Base-by-base conservation (phyloP, 306 rosid genomes). In the Quercus agrifolia region DNA sequence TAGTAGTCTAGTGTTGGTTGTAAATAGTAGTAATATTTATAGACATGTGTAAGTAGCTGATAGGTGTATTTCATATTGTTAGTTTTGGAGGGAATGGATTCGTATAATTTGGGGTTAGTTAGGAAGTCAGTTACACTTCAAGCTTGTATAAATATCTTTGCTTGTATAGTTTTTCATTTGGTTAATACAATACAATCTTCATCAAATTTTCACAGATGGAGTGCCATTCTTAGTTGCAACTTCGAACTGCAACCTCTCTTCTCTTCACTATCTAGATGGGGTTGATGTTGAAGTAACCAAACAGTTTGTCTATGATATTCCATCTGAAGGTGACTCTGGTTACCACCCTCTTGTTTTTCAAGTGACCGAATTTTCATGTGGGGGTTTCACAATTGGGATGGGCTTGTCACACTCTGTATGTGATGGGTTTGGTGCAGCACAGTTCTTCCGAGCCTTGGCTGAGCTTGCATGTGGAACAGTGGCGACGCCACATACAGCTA, bases 361-460 rank as follows among this genome's bases (percentile, higher is more conserved):
- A 77, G 87, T 88, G 56, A 88, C 87, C 15, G 80, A 83, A 72
- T 88, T 88, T 74, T 73, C 80, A 1, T 88, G 91, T 70, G 91
- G 91, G 20, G 87, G 89, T 61, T 88, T 85, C 87, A 81, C 85
- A 5, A 75, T 88, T 72, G 89, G 89, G 28, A 80, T 88, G 79
- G 84, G 89, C 9, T 56, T 85, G 78, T 85, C 89, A 49, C 91
- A 83, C 55, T 30, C 74, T 7, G 84, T 88, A 21, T 83, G 89
- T 83, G 91, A 87, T 51, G 91, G 91, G 25, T 78, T 56, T 35
- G 87, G 89, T 15, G 89, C 87, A 1, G 83, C 85, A 3, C 85
- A 83, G 23, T 80, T 88, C 84, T 88, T 75, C 64, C 69, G 71
- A 81, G 84, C 87, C 9, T 1, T 88, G 63, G 33, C 63, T n/a